Percentiles rank a stretch among this genome's conserved stretches.
These are phyloP conservation scores for Alternaria sp. DNA, from an alignment of 2,329 filamentous ascomycete genomes.

Conservation along the genomic window DNA sequence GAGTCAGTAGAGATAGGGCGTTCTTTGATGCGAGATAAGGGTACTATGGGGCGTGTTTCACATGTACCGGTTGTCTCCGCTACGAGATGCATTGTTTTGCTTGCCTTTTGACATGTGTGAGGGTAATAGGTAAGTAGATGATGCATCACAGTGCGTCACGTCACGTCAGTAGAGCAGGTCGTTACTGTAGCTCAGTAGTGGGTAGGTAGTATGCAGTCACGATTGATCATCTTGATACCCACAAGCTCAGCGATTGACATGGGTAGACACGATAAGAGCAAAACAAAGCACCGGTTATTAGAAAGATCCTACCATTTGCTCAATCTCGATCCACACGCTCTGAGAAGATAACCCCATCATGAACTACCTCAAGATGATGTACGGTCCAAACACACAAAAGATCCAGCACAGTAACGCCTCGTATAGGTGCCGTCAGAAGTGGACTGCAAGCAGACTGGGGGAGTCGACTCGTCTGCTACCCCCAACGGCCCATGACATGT, in stretches of 20 bases:
- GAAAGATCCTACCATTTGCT: slow-evolving; percentile 49
- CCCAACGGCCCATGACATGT: slow-evolving; percentile 43
- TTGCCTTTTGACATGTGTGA: no score
- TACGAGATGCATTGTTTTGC: no score
- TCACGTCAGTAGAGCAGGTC: neutral
- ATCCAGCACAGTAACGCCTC: slow-evolving; percentile 52
- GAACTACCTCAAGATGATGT: slow-evolving; percentile 54
- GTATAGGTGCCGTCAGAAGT: slow-evolving; percentile 46
- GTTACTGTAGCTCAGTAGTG: no score
- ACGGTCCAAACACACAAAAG: slow-evolving; percentile 48
- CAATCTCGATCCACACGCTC: slow-evolving; percentile 42
- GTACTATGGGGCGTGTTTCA: slow-evolving; percentile 1
- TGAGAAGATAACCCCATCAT: slow-evolving; percentile 47
- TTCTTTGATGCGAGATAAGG: slow-evolving; percentile 1
- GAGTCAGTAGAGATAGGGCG: slow-evolving; percentile 1
- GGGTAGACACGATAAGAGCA: slow-evolving; percentile 24
- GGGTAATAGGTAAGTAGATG: no score
- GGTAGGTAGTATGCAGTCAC: neutral
- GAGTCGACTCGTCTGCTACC: slow-evolving; percentile 35
- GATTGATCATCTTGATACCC: neutral
- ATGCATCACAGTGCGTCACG: no score
- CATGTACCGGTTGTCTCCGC: no score
- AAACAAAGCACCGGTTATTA: slow-evolving; percentile 42
- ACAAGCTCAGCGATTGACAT: slow-evolving; percentile 23
- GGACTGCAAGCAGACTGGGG: slow-evolving; percentile 40